Evolutionary conservation across 352 stramenopile species (phyloP), one percentile per base, ranked within the genome.

Genomic region (Pythium brassicae): DNA sequence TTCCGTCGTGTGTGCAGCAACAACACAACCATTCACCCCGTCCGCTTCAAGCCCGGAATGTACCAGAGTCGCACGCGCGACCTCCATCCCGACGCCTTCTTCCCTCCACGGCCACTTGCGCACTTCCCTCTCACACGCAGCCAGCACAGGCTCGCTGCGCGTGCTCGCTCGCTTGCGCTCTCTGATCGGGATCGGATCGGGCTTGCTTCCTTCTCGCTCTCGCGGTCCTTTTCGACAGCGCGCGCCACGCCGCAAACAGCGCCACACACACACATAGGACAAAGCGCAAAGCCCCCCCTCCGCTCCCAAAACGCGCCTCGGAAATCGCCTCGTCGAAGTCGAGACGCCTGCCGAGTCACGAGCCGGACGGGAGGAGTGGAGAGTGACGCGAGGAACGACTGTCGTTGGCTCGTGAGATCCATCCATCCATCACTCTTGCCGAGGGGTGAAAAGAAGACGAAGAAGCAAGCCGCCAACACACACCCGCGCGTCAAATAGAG

Each of bases 401-500:
- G 42, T 47, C 42, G 42, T 47, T 47, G 42, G 42, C 42, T 47
- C 20, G 42, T 23, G 42, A 47, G 10, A 47, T 47, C 42, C 37
- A 12, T 22, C 11, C 37, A 44, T 44, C 37, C 42, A 47, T 47
- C 42, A 47, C n/a, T 27, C 42, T n/a, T 47, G 32, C 32, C 20
- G 20, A 14, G 37, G 32, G 14, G 9, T 37, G 9, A 19, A 22
- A 43, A 25, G 42, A 25, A 47, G 22, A 6, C 42, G 45, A 50
- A 37, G 17, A 49, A 37, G 23, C 17, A 3, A 25, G 17, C 15
- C 23, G 25, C 50, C 22, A 35, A 29, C 22, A 46, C 45, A 19
- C 42, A 51, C 25, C 34, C 17, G 17, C 42, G 23, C 52, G 26
- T 29, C 27, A 45, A 6, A 34, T n/a, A 51, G 7, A 53, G n/a